These are phyloP conservation scores for Daphne laureola DNA, from an alignment of 441 rosid genomes.

Conservation along the genomic window DNA sequence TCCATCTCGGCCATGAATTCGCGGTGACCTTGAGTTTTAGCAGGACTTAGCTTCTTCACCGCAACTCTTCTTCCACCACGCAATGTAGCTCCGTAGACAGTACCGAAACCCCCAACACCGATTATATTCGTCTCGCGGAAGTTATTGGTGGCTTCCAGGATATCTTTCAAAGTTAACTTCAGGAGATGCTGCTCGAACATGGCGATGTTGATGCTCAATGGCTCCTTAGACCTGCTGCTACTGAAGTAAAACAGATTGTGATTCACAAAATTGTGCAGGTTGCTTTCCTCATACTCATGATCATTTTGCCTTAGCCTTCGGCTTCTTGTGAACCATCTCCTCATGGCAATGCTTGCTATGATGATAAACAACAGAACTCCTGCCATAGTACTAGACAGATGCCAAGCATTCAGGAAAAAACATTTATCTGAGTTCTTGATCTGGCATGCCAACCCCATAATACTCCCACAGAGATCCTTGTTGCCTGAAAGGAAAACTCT, in stretches of 20 bases:
- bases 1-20: conserved; percentile 96
- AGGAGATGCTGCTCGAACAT: conserved; percentile 84
- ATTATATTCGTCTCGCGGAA: conserved; percentile 81
- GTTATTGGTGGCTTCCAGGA: conserved; percentile 71
- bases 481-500: conserved; percentile 45
- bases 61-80: conserved; percentile 61
- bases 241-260: conserved; percentile 51
- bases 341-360: conserved; percentile 22
- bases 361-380: conserved; percentile 36
- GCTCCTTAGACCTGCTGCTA: conserved; percentile 77
- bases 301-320: conserved; percentile 22
- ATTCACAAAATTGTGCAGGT: conserved; percentile 43
- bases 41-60: conserved; percentile 80
- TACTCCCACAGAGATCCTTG: conserved; percentile 51
- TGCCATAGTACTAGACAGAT: conserved; percentile 36
- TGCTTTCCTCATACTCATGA: conserved; percentile 48
- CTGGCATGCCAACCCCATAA: conserved; percentile 40
- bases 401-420: conserved; percentile 39
- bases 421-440: conserved; percentile 23
- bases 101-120: conserved; percentile 92
- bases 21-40: conserved; percentile 77
- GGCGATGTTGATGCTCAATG: conserved; percentile 80
- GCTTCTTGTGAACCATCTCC: conserved; percentile 35
- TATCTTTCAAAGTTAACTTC: conserved; percentile 58
- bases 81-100: conserved; percentile 71